Conservation (phyloP, 306 rosid species). For the Alnus glutinosa region DNA sequence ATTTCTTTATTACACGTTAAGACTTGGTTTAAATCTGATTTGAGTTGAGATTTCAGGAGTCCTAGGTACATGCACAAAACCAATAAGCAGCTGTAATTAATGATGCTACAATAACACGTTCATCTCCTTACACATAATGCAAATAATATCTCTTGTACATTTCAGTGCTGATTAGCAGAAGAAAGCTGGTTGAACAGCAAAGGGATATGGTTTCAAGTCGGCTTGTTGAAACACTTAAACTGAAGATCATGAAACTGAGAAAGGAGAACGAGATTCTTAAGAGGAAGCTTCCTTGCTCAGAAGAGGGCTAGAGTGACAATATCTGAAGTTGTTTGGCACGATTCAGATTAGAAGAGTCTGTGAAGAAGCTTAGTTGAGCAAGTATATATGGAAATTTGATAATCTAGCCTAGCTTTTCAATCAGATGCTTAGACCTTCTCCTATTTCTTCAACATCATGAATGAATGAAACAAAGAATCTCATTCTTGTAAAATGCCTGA, state of each 20-base stretch:
- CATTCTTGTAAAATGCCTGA: background rate
- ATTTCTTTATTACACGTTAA: background rate
- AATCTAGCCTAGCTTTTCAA: background rate
- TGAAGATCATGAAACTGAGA: slow-evolving; percentile 62
- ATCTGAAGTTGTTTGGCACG: slow-evolving; percentile 2
- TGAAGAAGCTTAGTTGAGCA: background rate
- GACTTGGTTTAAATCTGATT: background rate
- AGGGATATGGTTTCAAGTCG: slow-evolving; percentile 52
- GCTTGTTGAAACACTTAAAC: slow-evolving; percentile 67
- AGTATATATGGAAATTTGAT: background rate
- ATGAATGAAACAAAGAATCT: background rate
- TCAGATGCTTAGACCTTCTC: background rate
- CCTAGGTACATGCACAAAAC: background rate
- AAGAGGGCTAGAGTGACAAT: slow-evolving; percentile 22
- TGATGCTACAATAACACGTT: background rate
- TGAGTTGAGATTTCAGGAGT: background rate
- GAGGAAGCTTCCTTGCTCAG: slow-evolving; percentile 45
- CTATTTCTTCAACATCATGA: background rate
- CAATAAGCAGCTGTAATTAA: slow-evolving; percentile 4
- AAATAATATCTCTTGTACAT: slow-evolving; percentile 10
- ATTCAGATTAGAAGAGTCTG: slow-evolving; percentile 26
- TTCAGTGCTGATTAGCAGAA: slow-evolving; percentile 64
- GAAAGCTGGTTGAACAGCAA: slow-evolving; percentile 62
- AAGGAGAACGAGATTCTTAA: slow-evolving; percentile 71
- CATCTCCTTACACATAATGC: slow-evolving; percentile 10